Base-by-base conservation (phyloP, 2,329 filamentous ascomycete genomes). In the Stylonectria norvegica region DNA sequence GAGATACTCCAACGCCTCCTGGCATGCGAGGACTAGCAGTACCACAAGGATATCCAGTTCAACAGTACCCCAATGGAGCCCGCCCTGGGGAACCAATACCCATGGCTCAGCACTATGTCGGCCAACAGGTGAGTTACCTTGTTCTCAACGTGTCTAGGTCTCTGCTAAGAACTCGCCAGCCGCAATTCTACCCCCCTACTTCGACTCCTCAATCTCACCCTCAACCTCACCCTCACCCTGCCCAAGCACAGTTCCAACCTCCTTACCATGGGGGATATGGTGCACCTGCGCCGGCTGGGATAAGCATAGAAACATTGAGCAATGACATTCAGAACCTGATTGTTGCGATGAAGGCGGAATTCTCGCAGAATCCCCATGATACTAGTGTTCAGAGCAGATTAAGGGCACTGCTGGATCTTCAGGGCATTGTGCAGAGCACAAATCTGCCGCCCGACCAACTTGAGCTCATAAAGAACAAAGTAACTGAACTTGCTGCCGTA, bases 401-500 rank as follows among this genome's bases (percentile, higher is more conserved):
- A 59, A 86, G 88, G 68, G 89, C 89, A 48, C 78, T 96, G 55
- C 72, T 90, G 66, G 87, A 93, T 65, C 77, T 97, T 50, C 88
- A 95, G 69, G 58, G 55, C 44, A 81, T 76, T 53, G 72, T 96
- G 60, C 81, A 86, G 63, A 83, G 76, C 54, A 85, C 89, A 65
- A 82, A 83, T 60, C 74, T 95, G 62, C 84, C 84, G 44, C 81
- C 82, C 56, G 83, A 90, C 59, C 86, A 95, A 69, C 76, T 95
- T 61, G 81, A 86, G 66, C 79, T 86, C 63, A 86, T 95, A 66
- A 87, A 85, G 66, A 83, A 85, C 62, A 88, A 93, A 76, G 83
- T 96, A 65, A 81, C 85, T 64, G 81, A 83, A 65, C 77, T 95
- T 64, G 78, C 64, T 65, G 22, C 80, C 73, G 68, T 78, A 78